Percentiles rank a stretch among this genome's conserved stretches.
phyloP scores from a whole-genome alignment of 768 basidiomycete genomes.

The Russula emetica region DNA sequence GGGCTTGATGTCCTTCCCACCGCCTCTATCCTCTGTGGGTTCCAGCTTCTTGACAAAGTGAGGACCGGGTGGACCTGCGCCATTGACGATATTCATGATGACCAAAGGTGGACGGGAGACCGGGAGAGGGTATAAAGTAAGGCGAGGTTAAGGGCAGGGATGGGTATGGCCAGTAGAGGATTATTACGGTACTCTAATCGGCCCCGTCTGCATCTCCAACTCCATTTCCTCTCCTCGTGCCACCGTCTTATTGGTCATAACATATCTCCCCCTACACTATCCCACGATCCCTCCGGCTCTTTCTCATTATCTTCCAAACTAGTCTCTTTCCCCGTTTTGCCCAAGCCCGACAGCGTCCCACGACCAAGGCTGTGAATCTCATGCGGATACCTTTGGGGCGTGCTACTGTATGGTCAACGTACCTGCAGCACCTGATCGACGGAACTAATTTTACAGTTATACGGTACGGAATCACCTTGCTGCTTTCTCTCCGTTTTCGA shows the following conservation, averaged over 20 bases:
- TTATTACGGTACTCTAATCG: background rate
- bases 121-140: background rate
- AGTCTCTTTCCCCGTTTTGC: conserved; percentile 1
- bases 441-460: background rate
- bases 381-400: no score
- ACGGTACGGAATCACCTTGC: conserved; percentile 1
- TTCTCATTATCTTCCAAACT: background rate
- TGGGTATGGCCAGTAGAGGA: background rate
- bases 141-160: conserved; percentile 20
- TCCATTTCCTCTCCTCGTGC: background rate
- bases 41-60: conserved; percentile 56
- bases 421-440: background rate
- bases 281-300: background rate
- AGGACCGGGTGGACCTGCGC: conserved; percentile 15
- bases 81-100: conserved; percentile 27
- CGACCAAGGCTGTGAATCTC: background rate
- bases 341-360: background rate
- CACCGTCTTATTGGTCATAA: conserved; percentile 5
- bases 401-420: no score
- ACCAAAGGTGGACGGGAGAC: conserved; percentile 10
- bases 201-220: background rate
- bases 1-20: conserved; percentile 64
- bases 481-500: background rate
- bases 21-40: conserved; percentile 43
- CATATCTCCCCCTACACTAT: background rate